Evolutionary conservation across 2,329 filamentous ascomycete species (phyloP).

Genomic region (Calonectria ilicicola): DNA sequence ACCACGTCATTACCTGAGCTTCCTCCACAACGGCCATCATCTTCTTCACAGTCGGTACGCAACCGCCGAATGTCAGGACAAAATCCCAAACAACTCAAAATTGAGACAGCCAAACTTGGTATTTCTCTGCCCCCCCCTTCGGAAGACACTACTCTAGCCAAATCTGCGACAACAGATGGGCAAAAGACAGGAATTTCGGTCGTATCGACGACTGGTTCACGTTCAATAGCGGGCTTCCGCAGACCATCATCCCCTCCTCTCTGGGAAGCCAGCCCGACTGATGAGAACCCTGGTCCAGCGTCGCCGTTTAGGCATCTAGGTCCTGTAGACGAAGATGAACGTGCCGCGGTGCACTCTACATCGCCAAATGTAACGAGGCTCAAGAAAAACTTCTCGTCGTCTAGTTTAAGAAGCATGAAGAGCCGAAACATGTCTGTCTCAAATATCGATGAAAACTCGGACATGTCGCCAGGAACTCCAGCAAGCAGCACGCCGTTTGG

Average conservation of each 20-base stretch:
- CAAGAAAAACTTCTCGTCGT: slow-evolving; percentile 77
- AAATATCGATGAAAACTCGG: slow-evolving; percentile 70
- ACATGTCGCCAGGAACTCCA: slow-evolving; percentile 80
- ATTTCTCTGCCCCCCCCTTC: slow-evolving; percentile 34
- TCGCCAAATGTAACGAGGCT: slow-evolving; percentile 66
- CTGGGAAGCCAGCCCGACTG: slow-evolving; percentile 43
- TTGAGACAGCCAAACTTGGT: slow-evolving; percentile 74
- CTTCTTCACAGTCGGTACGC: slow-evolving; percentile 68
- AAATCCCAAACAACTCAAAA: slow-evolving; percentile 86
- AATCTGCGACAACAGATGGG: slow-evolving; percentile 24
- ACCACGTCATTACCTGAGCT: slow-evolving; percentile 59
- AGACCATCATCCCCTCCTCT: slow-evolving; percentile 42
- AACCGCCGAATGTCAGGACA: slow-evolving; percentile 84
- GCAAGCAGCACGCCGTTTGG: slow-evolving; percentile 73
- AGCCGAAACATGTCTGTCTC: slow-evolving; percentile 79
- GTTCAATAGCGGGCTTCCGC: slow-evolving; percentile 23
- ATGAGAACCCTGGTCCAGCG: slow-evolving; percentile 37
- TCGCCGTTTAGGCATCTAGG: slow-evolving; percentile 50
- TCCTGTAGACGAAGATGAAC: slow-evolving; percentile 51
- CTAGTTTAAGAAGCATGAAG: slow-evolving; percentile 78
- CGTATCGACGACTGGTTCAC: slow-evolving; percentile 14
- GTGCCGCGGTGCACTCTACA: slow-evolving; percentile 56
- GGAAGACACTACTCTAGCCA: slow-evolving; percentile 25
- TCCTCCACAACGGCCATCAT: slow-evolving; percentile 48
- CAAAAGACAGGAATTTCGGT: slow-evolving; percentile 20